A percentile compares a stretch with the other conserved stretches of the same genome.
Conservation (phyloP, 306 rosid genomes). For the Malus sylvestris region DNA sequence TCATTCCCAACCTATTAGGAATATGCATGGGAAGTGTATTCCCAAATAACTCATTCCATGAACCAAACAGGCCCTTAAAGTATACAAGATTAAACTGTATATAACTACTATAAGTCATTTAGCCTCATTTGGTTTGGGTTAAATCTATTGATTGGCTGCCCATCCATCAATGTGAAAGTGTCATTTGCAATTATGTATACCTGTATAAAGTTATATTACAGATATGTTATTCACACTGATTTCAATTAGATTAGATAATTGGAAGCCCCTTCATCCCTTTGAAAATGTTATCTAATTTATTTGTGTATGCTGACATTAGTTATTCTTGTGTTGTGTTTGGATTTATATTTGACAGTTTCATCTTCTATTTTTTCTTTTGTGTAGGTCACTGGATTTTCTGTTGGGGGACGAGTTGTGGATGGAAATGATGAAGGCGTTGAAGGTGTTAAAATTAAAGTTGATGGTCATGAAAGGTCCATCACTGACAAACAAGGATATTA, state of each 20-base stretch:
- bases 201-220: background rate
- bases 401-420: slow-evolving; percentile 92
- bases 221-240: background rate
- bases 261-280: background rate
- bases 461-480: slow-evolving; percentile 81
- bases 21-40: too few relatives aligned
- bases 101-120: background rate
- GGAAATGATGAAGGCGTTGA: slow-evolving; percentile 79
- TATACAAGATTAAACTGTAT: background rate
- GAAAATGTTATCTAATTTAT: background rate
- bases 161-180: background rate
- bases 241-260: background rate
- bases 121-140: background rate
- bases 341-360: slow-evolving; percentile 11
- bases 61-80: background rate
- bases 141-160: background rate
- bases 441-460: slow-evolving; percentile 82
- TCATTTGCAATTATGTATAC: background rate
- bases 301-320: background rate
- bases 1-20: too few relatives aligned
- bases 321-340: background rate
- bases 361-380: background rate
- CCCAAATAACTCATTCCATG: too few relatives aligned
- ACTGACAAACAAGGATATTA: slow-evolving; percentile 93
- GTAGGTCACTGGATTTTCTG: slow-evolving; percentile 97